Conservation (phyloP, 1,284 basidiomycete species). For the Ceratobasidium sp. region DNA sequence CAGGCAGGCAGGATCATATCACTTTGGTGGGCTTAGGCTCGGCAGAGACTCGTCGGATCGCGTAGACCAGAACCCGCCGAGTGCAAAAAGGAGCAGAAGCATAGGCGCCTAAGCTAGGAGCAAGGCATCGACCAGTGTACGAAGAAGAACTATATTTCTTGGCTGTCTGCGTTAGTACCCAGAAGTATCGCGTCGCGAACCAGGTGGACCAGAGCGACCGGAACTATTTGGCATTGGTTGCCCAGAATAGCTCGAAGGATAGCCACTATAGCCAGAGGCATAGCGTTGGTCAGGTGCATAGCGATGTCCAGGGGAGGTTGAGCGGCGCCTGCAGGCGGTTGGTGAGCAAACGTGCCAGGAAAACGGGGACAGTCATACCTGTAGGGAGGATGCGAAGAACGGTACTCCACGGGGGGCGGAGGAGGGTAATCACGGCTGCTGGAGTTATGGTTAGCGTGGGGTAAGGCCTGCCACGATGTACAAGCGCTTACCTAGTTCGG, state of each 20-base stretch:
- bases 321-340: slow-evolving; percentile 20
- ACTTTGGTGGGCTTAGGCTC: slow-evolving; percentile 33
- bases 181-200: slow-evolving; percentile 40
- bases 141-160: slow-evolving; percentile 11
- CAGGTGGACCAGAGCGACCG: slow-evolving; percentile 43
- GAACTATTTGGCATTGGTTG: slow-evolving; percentile 32
- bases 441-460: neutral
- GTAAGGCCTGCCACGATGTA: neutral
- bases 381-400: slow-evolving; percentile 38
- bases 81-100: slow-evolving; percentile 30
- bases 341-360: neutral
- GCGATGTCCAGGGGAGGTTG: slow-evolving; percentile 42
- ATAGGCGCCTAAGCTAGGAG: slow-evolving; percentile 28
- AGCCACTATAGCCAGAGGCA: slow-evolving; percentile 42
- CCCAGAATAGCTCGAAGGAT: slow-evolving; percentile 41
- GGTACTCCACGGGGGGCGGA: slow-evolving; percentile 36
- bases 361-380: slow-evolving; percentile 13
- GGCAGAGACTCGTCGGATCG: slow-evolving; percentile 39
- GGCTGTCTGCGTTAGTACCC: slow-evolving; percentile 31
- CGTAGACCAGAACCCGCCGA: slow-evolving; percentile 42
- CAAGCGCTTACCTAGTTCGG: slow-evolving; percentile 30
- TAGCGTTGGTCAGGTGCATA: slow-evolving; percentile 43
- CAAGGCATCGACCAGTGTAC: slow-evolving; percentile 38
- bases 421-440: slow-evolving; percentile 34
- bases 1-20: slow-evolving; percentile 37